Base-by-base conservation (phyloP, 139 green algal species). In the Chlamydomonas applanata region DNA sequence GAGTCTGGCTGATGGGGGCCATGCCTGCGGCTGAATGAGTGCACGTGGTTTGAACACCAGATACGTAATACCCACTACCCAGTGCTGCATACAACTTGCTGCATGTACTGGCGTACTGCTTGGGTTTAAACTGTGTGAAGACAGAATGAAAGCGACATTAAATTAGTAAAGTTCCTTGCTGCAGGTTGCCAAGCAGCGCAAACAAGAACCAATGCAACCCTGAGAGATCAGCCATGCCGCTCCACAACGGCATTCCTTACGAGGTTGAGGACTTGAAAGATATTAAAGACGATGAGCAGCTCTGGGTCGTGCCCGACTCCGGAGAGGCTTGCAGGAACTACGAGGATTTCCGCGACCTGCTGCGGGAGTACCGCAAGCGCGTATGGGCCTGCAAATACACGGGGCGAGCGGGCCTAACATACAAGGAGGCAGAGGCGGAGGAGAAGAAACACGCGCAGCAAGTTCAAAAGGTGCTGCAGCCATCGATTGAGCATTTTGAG, bases 381-480 rank as follows among this genome's bases (percentile, higher is more conserved):
- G 62, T 69, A 2, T 69, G 62, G 62, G 52, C 32, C 62, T 69
- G 62, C 62, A n/a, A 16, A n/a, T 69, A 53, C 32, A 53, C 62
- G 9, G 62, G 62, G 14, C 25, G 52, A 69, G 30, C 2, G 17
- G 2, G 5, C 30, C 52, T 69, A 3, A 53, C 32, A 25, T 69
- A 69, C 17, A 5, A 29, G 14, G 33, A 69, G 9, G 62, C 62
- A 2, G 2, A 27, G 17, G 22, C 32, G 32, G 62, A 69, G 62
- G 62, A 69, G 34, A 13, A 69, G 33, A 30, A 32, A 2, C 11
- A 30, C 33, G 3, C 4, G 9, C 32, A 7, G 3, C 5, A 29
- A 17, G 14, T 69, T 4, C 62, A 69, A 33, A 14, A 49, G 62
- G 62, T 69, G 62, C 57, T 66, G 59, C 59, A 4, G 9, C 3